Conservation (phyloP, 2,329 filamentous ascomycete genomes). For the Ascochyta viciae-villosae region DNA sequence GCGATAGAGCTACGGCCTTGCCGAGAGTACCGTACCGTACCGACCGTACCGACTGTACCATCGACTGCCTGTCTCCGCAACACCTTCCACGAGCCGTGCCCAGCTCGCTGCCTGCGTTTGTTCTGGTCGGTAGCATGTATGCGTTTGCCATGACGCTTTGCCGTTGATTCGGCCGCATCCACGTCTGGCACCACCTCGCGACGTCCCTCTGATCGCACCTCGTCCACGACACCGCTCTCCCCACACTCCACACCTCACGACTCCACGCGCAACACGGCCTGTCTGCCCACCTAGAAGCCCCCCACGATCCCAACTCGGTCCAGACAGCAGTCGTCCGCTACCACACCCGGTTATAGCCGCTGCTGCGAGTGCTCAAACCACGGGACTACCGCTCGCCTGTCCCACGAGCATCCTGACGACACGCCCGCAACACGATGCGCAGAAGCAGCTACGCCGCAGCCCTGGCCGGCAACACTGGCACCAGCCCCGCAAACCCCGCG, state of each 20-base stretch:
- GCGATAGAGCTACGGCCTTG: conserved; percentile 19
- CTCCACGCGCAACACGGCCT: conserved; percentile 14
- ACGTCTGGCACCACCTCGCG: conserved; percentile 24
- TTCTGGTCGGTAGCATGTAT: conserved; percentile 37
- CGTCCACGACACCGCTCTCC: conserved; percentile 11
- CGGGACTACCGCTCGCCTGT: neutral
- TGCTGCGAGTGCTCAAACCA: neutral
- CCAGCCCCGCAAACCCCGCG: conserved; percentile 41
- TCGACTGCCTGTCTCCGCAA: conserved; percentile 12
- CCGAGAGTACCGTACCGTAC: conserved; percentile 5
- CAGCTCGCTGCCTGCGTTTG: conserved; percentile 9
- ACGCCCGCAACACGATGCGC: conserved; percentile 21
- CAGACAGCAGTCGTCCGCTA: neutral
- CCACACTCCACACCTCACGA: conserved; percentile 23
- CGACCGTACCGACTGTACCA: conserved; percentile 12
- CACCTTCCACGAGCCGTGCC: conserved; percentile 4
- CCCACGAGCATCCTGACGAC: conserved; percentile 5
- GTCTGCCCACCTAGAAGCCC: conserved; percentile 5
- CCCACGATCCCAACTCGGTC: neutral
- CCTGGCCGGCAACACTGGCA: conserved; percentile 57
- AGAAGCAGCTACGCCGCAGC: conserved; percentile 63
- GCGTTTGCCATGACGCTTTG: conserved; percentile 34
- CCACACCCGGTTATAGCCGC: neutral
- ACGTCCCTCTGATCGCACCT: conserved; percentile 19
- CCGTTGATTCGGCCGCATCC: conserved; percentile 35